A percentile compares a stretch with the other conserved stretches of the same genome.
phyloP scores from a whole-genome alignment of 768 basidiomycete genomes.

The Cystofilobasidium capitatum region DNA sequence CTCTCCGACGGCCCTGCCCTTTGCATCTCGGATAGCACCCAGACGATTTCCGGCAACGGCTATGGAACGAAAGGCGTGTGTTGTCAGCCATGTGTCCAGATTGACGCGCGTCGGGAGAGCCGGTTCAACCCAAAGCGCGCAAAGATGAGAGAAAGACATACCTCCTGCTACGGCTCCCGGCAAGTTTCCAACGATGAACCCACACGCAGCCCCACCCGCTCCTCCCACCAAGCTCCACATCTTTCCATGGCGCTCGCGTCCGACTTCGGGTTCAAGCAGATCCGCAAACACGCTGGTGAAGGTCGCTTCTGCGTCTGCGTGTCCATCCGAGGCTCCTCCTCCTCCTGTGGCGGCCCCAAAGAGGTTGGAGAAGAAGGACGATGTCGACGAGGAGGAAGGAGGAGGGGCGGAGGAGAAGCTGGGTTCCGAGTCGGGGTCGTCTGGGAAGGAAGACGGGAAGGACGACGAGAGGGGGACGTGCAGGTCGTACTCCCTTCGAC shows the following conservation, averaged over 20 bases:
- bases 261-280: slow-evolving; percentile 16
- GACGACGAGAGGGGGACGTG: slow-evolving; percentile 32
- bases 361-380: slow-evolving; percentile 33
- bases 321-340: not conserved
- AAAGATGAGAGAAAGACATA: slow-evolving; percentile 23
- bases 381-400: slow-evolving; percentile 12
- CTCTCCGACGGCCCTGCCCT: slow-evolving; percentile 79
- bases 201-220: slow-evolving; percentile 48
- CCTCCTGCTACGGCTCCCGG: slow-evolving; percentile 77
- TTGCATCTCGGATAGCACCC: slow-evolving; percentile 84
- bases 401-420: slow-evolving; percentile 10
- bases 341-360: slow-evolving; percentile 21
- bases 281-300: slow-evolving; percentile 22
- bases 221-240: slow-evolving; percentile 26
- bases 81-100: not conserved
- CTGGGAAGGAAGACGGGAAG: slow-evolving; percentile 10
- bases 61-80: slow-evolving; percentile 7
- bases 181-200: slow-evolving; percentile 63
- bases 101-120: not conserved
- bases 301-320: slow-evolving; percentile 24
- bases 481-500: slow-evolving; percentile 41
- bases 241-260: slow-evolving; percentile 5
- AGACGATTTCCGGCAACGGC: slow-evolving; percentile 77
- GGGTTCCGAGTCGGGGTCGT: slow-evolving; percentile 2
- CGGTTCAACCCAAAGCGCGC: not conserved